phyloP scores from a whole-genome alignment of 768 basidiomycete species.

The Hygrophorus pudorinus region DNA sequence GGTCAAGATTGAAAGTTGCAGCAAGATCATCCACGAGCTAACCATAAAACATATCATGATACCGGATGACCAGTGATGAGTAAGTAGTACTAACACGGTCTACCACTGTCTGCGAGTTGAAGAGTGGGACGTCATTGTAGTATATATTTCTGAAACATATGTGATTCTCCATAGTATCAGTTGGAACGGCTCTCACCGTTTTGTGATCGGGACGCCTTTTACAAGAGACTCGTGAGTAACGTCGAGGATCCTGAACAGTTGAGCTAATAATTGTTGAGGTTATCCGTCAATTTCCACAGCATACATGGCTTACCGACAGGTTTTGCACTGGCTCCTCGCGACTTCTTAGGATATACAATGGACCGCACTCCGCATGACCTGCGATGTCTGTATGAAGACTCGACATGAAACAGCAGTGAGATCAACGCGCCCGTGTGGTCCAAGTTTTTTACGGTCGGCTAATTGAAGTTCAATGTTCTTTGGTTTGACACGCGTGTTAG shows the following conservation, averaged over 20 bases:
- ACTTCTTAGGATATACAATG: slow-evolving; percentile 16
- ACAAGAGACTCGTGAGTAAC: slow-evolving; percentile 59
- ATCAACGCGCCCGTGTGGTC: slow-evolving; percentile 4
- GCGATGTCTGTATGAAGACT: not conserved
- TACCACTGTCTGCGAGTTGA: slow-evolving; percentile 68
- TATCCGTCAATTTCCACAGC: slow-evolving; percentile 2
- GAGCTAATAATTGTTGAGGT: slow-evolving; percentile 33
- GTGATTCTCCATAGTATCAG: not conserved
- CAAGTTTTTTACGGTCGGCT: slow-evolving; percentile 8
- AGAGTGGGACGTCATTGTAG: slow-evolving; percentile 76
- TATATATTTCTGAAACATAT: slow-evolving; percentile 59
- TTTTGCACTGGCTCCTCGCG: slow-evolving; percentile 25
- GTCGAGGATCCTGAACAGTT: slow-evolving; percentile 56
- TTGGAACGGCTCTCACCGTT: slow-evolving; percentile 34
- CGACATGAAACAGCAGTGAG: not conserved
- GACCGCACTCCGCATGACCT: slow-evolving; percentile 6
- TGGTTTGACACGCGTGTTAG: not conserved
- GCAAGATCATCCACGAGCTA: slow-evolving; percentile 88
- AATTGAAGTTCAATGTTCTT: slow-evolving; percentile 8
- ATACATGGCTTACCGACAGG: slow-evolving; percentile 24
- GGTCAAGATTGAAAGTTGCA: slow-evolving; percentile 63
- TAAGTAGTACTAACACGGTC: slow-evolving; percentile 45
- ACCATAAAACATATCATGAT: not conserved
- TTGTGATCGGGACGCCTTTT: slow-evolving; percentile 46
- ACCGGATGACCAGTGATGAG: not conserved